phyloP scores from a whole-genome alignment of 2,329 filamentous ascomycete species.

The Colletotrichum cuscutae region DNA sequence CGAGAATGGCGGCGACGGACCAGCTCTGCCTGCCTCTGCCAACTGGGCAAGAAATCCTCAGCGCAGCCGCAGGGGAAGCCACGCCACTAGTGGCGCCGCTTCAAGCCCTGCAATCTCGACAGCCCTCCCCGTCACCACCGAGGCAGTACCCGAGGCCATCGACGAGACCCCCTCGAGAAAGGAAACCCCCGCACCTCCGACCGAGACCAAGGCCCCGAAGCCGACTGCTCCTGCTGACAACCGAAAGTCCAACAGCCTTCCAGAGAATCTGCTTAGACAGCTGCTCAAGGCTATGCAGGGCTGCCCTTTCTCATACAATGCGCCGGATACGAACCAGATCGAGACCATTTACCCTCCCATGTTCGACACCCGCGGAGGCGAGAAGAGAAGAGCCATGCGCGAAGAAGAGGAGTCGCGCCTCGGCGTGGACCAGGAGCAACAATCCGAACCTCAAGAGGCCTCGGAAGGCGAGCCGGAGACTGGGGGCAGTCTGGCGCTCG shows the following conservation, averaged over 20 bases:
- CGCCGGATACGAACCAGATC: slow-evolving; percentile 34
- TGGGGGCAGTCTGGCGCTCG: slow-evolving; percentile 85
- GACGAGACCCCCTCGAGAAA: slow-evolving; percentile 48
- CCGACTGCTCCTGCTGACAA: not conserved
- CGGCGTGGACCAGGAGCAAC: slow-evolving; percentile 59
- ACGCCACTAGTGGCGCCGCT: slow-evolving; percentile 82
- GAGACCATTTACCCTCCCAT: slow-evolving; percentile 69
- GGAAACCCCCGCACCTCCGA: slow-evolving; percentile 39
- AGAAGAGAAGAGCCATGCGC: slow-evolving; percentile 81
- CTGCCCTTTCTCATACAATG: slow-evolving; percentile 45
- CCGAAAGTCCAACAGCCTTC: slow-evolving; percentile 23
- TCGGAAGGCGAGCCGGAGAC: slow-evolving; percentile 83
- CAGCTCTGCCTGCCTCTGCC: slow-evolving; percentile 91
- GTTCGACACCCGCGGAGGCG: slow-evolving; percentile 84
- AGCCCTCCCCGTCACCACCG: slow-evolving; percentile 64
- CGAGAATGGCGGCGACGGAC: slow-evolving; percentile 78
- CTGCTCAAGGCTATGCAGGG: slow-evolving; percentile 50
- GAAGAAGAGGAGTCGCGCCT: slow-evolving; percentile 73
- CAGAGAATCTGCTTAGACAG: slow-evolving; percentile 43
- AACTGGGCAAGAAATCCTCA: slow-evolving; percentile 86
- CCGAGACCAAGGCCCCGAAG: slow-evolving; percentile 13
- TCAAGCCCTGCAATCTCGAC: slow-evolving; percentile 82
- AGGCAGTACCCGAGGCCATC: slow-evolving; percentile 57
- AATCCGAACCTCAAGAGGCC: slow-evolving; percentile 54
- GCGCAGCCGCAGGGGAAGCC: slow-evolving; percentile 77